Evolutionary conservation across 2,329 filamentous ascomycete species (phyloP).

Genomic region (Fusarium pseudograminearum): DNA sequence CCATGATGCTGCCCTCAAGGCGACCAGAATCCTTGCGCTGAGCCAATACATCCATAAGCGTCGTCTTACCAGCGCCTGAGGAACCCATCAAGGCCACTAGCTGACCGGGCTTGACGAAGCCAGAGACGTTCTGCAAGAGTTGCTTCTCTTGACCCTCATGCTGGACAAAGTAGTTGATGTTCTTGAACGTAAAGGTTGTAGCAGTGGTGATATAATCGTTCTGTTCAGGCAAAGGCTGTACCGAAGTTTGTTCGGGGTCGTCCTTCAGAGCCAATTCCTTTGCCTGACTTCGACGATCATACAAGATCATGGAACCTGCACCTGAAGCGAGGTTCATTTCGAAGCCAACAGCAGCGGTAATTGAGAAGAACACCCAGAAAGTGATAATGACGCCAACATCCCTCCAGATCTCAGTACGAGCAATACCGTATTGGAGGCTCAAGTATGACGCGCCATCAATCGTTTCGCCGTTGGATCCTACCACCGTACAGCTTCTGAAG

Average conservation of each 20-base stretch:
- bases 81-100: constrained; percentile 77
- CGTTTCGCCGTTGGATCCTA: neutral
- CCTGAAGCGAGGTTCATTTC: neutral
- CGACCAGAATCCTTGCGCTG: constrained; percentile 86
- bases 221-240: neutral
- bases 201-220: neutral
- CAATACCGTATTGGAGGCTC: neutral
- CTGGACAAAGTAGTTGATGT: constrained; percentile 76
- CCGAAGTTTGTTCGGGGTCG: neutral
- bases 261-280: neutral
- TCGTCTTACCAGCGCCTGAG: constrained; percentile 88
- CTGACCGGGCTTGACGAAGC: constrained; percentile 79
- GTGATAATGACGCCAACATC: neutral
- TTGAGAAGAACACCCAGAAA: neutral
- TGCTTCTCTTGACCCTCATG: constrained; percentile 68
- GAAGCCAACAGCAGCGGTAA: neutral
- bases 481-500: neutral
- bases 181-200: constrained; percentile 72
- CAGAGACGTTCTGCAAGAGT: constrained; percentile 71
- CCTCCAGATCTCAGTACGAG: neutral
- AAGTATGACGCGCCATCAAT: neutral
- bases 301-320: neutral
- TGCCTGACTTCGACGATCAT: neutral
- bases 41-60: constrained; percentile 84
- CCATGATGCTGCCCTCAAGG: constrained; percentile 81